phyloP scores from a whole-genome alignment of 2,329 filamentous ascomycete genomes.

The Fusarium nanum region DNA sequence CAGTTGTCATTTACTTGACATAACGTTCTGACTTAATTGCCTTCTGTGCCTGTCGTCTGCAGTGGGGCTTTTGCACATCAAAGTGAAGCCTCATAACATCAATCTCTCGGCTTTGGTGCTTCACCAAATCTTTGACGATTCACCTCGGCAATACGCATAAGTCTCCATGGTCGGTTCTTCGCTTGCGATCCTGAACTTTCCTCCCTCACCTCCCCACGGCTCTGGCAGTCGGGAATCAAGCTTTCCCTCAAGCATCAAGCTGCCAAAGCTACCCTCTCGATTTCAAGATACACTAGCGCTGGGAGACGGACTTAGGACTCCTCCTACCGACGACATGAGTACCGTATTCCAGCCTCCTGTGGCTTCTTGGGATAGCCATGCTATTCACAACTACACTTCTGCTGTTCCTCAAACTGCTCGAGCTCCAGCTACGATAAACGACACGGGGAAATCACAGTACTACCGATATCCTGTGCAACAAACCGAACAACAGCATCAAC shows the following conservation, averaged over 20 bases:
- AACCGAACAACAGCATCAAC: constrained; percentile 29
- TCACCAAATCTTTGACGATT: constrained; percentile 4
- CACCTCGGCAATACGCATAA: constrained; percentile 10
- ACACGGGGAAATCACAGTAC: constrained; percentile 50
- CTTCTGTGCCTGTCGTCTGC: constrained; percentile 5
- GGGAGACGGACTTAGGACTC: constrained; percentile 60
- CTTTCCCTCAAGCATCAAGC: constrained; percentile 28
- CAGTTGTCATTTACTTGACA: not conserved
- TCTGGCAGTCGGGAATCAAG: constrained; percentile 35
- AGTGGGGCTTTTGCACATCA: constrained; percentile 4
- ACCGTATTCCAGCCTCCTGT: constrained; percentile 63
- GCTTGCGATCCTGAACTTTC: constrained; percentile 38
- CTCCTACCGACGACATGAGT: constrained; percentile 65
- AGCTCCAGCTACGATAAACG: constrained; percentile 49
- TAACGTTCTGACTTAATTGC: not conserved
- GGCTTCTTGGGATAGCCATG: constrained; percentile 61
- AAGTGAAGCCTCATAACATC: constrained; percentile 20
- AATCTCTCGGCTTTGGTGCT: not conserved
- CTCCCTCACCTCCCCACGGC: constrained; percentile 39
- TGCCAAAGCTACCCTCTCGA: constrained; percentile 43
- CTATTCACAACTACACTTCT: constrained; percentile 55
- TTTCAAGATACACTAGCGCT: constrained; percentile 31
- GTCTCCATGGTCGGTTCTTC: constrained; percentile 46
- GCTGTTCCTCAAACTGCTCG: constrained; percentile 51
- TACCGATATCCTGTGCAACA: constrained; percentile 48